phyloP scores from a whole-genome alignment of 2,329 filamentous ascomycete genomes.

The Fusarium liriodendri region DNA sequence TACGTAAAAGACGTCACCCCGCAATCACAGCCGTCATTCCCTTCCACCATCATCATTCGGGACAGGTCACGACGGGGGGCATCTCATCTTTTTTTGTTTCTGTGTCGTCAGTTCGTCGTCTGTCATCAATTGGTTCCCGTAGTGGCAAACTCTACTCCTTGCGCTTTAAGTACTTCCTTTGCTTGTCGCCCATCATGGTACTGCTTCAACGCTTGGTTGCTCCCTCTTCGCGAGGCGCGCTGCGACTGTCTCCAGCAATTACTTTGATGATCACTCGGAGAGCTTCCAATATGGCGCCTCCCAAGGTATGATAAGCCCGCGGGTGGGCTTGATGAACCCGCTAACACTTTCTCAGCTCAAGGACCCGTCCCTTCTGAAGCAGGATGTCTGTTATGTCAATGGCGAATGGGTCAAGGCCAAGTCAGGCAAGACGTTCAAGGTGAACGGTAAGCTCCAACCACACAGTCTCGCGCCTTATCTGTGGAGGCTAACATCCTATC shows the following conservation, averaged over 20 bases:
- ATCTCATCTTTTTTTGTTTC: neutral
- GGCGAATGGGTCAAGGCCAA: slow-evolving; percentile 90
- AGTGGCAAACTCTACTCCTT: neutral
- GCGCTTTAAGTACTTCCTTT: neutral
- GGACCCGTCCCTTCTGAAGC: slow-evolving; percentile 85
- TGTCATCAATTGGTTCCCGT: neutral
- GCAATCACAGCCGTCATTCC: slow-evolving; percentile 27
- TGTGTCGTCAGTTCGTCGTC: neutral
- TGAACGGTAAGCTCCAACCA: slow-evolving; percentile 66
- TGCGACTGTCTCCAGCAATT: slow-evolving; percentile 47
- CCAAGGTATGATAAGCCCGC: slow-evolving; percentile 50
- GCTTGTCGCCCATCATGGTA: slow-evolving; percentile 39
- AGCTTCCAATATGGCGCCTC: slow-evolving; percentile 61
- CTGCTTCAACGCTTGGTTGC: slow-evolving; percentile 47
- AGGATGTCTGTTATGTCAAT: slow-evolving; percentile 85
- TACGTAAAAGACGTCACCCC: slow-evolving; percentile 42
- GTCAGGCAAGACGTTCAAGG: slow-evolving; percentile 92
- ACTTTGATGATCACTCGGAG: slow-evolving; percentile 47
- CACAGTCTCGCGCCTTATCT: neutral
- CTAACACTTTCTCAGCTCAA: slow-evolving; percentile 66
- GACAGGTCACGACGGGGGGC: neutral
- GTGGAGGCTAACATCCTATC: slow-evolving; percentile 5
- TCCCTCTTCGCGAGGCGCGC: slow-evolving; percentile 40
- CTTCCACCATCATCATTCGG: slow-evolving; percentile 3
- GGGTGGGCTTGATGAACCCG: neutral